Evolutionary conservation across 805 yeast species (phyloP).

Genomic region (Ogataea trehaloabstinens): DNA sequence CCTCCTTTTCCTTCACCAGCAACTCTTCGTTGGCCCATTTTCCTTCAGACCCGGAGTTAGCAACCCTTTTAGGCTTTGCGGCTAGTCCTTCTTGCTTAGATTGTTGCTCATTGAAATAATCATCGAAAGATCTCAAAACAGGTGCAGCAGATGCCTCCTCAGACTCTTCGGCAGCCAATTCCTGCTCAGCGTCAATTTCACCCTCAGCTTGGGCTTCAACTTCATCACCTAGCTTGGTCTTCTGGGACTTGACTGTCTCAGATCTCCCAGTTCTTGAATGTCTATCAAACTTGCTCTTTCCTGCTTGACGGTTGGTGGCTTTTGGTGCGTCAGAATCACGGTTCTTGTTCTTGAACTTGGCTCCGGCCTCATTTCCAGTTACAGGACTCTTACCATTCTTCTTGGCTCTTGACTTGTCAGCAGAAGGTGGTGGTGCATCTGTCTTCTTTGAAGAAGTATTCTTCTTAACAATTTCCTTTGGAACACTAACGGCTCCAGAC

Average conservation of each 20-base stretch:
- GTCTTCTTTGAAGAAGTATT: constrained; percentile 82
- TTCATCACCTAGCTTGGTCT: constrained; percentile 89
- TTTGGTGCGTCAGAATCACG: constrained; percentile 56
- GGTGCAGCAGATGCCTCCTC: constrained; percentile 46
- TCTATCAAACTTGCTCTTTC: constrained; percentile 70
- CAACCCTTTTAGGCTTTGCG: constrained; percentile 40
- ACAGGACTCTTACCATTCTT: constrained; percentile 66
- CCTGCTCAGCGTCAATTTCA: constrained; percentile 60
- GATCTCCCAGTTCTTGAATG: constrained; percentile 80
- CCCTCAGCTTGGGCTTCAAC: constrained; percentile 40
- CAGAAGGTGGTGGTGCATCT: constrained; percentile 78
- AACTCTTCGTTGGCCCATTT: constrained; percentile 55
- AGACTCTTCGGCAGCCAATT: constrained; percentile 38
- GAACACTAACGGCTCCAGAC: constrained; percentile 48
- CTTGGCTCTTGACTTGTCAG: constrained; percentile 77
- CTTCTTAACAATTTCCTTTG: constrained; percentile 80
- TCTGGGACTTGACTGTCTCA: constrained; percentile 81
- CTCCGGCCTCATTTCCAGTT: constrained; percentile 87
- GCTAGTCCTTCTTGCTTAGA: constrained; percentile 38
- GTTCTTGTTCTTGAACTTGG: constrained; percentile 72
- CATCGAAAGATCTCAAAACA: constrained; percentile 71
- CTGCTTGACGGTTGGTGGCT: constrained; percentile 41
- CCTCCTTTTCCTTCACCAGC: constrained; percentile 64
- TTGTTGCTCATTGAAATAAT: constrained; percentile 73
- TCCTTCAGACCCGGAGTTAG: constrained; percentile 59